These are phyloP conservation scores for Rhytidhysteron rufulum DNA, from an alignment of 2,329 filamentous ascomycete species.

Conservation along the genomic window DNA sequence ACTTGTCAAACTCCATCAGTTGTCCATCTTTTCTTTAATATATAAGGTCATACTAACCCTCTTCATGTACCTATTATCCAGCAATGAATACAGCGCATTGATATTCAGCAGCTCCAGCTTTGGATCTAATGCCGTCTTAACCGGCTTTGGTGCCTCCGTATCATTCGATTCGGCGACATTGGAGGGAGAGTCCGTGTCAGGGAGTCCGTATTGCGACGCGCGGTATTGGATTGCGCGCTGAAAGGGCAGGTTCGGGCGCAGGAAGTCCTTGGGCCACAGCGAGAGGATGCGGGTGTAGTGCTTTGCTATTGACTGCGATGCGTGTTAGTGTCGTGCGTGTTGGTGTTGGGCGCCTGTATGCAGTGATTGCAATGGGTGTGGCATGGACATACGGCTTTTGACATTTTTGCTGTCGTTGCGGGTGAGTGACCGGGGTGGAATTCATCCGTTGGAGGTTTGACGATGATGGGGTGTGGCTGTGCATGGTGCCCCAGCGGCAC, in stretches of 20 bases:
- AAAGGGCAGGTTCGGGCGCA: slow-evolving; percentile 47
- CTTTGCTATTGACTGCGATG: slow-evolving; percentile 34
- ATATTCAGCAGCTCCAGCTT: slow-evolving; percentile 43
- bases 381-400: slow-evolving; percentile 9
- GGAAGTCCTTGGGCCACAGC: slow-evolving; percentile 48
- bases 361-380: neutral
- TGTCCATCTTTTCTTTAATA: neutral
- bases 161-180: neutral
- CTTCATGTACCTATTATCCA: slow-evolving; percentile 56
- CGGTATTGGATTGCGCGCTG: slow-evolving; percentile 42
- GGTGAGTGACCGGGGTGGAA: no score
- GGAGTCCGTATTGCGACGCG: slow-evolving; percentile 23
- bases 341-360: slow-evolving; percentile 1
- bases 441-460: neutral
- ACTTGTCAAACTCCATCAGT: slow-evolving; percentile 6
- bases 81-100: slow-evolving; percentile 58
- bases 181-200: slow-evolving; percentile 3
- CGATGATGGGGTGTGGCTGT: neutral
- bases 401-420: slow-evolving; percentile 6
- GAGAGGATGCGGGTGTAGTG: slow-evolving; percentile 49
- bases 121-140: slow-evolving; percentile 10
- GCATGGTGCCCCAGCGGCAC: neutral
- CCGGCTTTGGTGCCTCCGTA: slow-evolving; percentile 3
- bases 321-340: no score
- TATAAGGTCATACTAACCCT: slow-evolving; percentile 15